phyloP scores from a whole-genome alignment of 2,329 filamentous ascomycete genomes.

The Pseudogymnoascus sp. region DNA sequence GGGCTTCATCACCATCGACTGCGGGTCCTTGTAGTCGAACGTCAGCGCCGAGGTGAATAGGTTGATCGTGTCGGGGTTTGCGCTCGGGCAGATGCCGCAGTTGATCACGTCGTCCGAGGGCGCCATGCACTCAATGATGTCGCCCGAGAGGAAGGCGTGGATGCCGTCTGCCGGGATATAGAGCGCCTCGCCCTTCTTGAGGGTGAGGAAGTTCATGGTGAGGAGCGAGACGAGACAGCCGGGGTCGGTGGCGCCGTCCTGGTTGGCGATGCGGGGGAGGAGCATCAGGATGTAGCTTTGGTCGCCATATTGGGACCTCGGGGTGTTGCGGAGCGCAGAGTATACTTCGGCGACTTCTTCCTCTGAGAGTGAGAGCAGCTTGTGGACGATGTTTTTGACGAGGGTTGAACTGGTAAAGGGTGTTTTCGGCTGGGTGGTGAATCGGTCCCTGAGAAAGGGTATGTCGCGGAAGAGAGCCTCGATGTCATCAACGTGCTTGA shows the following conservation, averaged over 20 bases:
- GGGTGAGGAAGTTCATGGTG: constrained; percentile 66
- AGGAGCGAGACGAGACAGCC: constrained; percentile 62
- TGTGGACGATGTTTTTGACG: constrained; percentile 44
- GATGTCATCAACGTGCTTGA: constrained; percentile 58
- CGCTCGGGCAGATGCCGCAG: constrained; percentile 63
- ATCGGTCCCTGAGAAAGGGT: constrained; percentile 18
- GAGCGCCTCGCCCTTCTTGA: constrained; percentile 72
- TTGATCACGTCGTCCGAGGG: constrained; percentile 88
- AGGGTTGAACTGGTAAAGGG: constrained; percentile 51
- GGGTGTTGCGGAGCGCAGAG: constrained; percentile 41
- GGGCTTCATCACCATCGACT: constrained; percentile 48
- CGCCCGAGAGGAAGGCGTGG: constrained; percentile 83
- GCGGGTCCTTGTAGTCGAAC: constrained; percentile 52
- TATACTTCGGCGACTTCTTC: constrained; percentile 46
- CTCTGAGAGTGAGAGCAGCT: constrained; percentile 47
- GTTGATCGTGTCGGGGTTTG: constrained; percentile 56
- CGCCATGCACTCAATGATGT: constrained; percentile 98
- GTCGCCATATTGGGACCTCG: constrained; percentile 40
- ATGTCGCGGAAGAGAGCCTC: constrained; percentile 42
- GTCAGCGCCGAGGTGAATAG: constrained; percentile 56
- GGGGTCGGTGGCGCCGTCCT: constrained; percentile 58
- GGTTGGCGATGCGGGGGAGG: constrained; percentile 54
- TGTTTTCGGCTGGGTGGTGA: constrained; percentile 24
- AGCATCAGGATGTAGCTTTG: constrained; percentile 56
- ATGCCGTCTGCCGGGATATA: constrained; percentile 94